phyloP scores from a whole-genome alignment of 164 flowering plant species.

The Tetracentron sinense region DNA sequence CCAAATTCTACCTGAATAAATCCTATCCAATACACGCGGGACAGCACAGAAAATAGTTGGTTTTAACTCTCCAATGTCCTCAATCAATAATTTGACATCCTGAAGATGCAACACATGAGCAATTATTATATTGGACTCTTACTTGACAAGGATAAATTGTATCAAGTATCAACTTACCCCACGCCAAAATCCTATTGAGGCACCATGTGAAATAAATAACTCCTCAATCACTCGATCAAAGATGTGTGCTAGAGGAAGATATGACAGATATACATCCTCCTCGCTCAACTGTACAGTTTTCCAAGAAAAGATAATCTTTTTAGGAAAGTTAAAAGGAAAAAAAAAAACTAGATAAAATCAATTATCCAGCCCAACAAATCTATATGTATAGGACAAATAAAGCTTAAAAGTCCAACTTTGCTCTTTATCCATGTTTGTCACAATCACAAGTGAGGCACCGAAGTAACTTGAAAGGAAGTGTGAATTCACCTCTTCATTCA shows the following conservation, averaged over 20 bases:
- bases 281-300: slow-evolving; percentile 43
- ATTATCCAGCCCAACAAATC: neutral
- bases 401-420: neutral
- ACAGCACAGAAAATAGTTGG: slow-evolving; percentile 92
- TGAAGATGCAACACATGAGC: slow-evolving; percentile 27
- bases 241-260: slow-evolving; percentile 94
- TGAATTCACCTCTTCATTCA: slow-evolving; percentile 59
- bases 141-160: neutral
- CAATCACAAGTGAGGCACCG: neutral
- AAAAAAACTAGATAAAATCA: neutral
- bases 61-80: slow-evolving; percentile 84
- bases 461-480: slow-evolving; percentile 4
- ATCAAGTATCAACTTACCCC: slow-evolving; percentile 79
- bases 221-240: slow-evolving; percentile 94
- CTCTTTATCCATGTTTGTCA: slow-evolving; percentile 2
- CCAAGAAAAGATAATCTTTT: slow-evolving; percentile 6
- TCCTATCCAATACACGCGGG: slow-evolving; percentile 91
- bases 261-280: slow-evolving; percentile 81
- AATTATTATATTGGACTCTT: slow-evolving; percentile 6
- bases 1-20: slow-evolving; percentile 59
- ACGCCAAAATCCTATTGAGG: slow-evolving; percentile 96
- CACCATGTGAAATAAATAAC: slow-evolving; percentile 62
- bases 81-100: slow-evolving; percentile 85
- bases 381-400: neutral
- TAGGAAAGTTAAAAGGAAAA: neutral